These are phyloP conservation scores for Phytophthora tentaculata DNA, from an alignment of 352 stramenopile species.

Conservation along the genomic window DNA sequence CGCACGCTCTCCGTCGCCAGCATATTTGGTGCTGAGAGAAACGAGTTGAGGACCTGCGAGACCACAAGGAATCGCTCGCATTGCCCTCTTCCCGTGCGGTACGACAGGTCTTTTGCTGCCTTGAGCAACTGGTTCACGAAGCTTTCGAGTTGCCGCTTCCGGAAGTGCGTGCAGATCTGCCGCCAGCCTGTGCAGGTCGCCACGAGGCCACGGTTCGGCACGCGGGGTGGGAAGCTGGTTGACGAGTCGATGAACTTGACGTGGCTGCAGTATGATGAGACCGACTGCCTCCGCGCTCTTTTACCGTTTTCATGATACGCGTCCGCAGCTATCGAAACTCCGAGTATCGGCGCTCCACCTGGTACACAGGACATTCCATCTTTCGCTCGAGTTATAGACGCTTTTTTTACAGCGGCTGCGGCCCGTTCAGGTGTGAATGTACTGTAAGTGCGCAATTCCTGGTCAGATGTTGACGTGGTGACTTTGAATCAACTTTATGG, in stretches of 20 bases:
- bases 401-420: conserved; percentile 9
- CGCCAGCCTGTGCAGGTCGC: conserved; percentile 29
- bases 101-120: conserved; percentile 53
- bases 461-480: no score
- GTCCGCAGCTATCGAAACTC: conserved; percentile 53
- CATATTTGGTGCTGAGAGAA: conserved; percentile 50
- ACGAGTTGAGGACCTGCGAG: conserved; percentile 60
- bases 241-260: conserved; percentile 53
- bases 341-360: conserved; percentile 61
- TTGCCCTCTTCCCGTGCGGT: conserved; percentile 36
- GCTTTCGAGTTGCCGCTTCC: conserved; percentile 36
- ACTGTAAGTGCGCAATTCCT: no score
- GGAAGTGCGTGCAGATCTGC: conserved; percentile 30
- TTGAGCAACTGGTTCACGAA: conserved; percentile 56
- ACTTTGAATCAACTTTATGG: background rate
- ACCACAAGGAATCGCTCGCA: conserved; percentile 58
- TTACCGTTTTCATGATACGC: conserved; percentile 36
- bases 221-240: conserved; percentile 53
- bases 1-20: conserved; percentile 23
- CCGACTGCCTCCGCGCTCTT: conserved; percentile 30
- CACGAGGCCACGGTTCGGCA: conserved; percentile 29
- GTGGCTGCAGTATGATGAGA: conserved; percentile 57
- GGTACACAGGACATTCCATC: conserved; percentile 42
- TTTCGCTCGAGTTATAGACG: conserved; percentile 20
- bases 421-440: no score